Conservation (phyloP, 2,329 filamentous ascomycete genomes). For the Fusarium sp. region DNA sequence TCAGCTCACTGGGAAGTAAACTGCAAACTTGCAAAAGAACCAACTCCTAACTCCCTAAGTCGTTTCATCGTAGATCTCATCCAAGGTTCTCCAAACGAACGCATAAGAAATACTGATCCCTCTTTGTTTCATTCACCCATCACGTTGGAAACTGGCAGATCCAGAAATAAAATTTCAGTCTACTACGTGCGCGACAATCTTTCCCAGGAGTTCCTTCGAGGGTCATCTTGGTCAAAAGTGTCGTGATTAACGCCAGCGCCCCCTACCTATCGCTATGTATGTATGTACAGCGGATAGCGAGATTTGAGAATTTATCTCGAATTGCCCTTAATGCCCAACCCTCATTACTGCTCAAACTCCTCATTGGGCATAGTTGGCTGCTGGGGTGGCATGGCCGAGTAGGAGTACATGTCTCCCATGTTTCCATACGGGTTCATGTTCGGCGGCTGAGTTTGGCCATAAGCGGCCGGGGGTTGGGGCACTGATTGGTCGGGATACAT, state of each 20-base stretch:
- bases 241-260: not conserved
- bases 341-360: slow-evolving; percentile 58
- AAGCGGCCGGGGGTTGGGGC: slow-evolving; percentile 76
- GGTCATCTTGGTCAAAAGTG: not conserved
- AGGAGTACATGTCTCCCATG: slow-evolving; percentile 87
- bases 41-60: not conserved
- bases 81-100: not conserved
- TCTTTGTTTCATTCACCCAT: not conserved
- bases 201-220: not conserved
- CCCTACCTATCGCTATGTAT: not conserved
- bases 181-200: not conserved
- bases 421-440: slow-evolving; percentile 76
- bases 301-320: not conserved
- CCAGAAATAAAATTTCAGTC: not conserved
- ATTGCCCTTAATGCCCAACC: not conserved
- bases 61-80: not conserved
- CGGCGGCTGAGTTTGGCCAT: slow-evolving; percentile 79
- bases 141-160: not conserved
- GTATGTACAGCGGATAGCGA: not conserved
- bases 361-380: slow-evolving; percentile 73
- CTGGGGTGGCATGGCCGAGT: slow-evolving; percentile 83
- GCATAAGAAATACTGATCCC: not conserved
- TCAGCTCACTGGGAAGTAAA: not conserved
- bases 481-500: slow-evolving; percentile 89
- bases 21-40: not conserved